These are phyloP conservation scores for Rhizoctonia solani DNA, from an alignment of 1,284 basidiomycete genomes.

Conservation along the genomic window DNA sequence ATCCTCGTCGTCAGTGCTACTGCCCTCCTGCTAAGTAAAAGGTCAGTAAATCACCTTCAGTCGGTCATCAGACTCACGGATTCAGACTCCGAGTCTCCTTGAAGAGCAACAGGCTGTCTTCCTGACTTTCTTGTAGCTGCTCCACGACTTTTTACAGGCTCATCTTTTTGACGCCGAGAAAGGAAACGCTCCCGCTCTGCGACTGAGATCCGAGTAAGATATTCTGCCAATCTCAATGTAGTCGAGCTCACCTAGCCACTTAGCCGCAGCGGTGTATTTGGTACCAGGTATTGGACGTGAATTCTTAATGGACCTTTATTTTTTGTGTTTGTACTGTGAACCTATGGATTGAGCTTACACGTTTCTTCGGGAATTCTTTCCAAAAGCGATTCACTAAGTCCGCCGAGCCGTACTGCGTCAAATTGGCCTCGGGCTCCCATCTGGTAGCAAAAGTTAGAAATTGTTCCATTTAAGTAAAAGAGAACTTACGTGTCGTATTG, in stretches of 20 bases:
- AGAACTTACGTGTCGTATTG: slow-evolving; percentile 15
- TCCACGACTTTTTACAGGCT: slow-evolving; percentile 7
- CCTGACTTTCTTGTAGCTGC: not conserved
- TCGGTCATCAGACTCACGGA: not conserved
- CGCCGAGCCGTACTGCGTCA: slow-evolving; percentile 21
- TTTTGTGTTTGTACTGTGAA: not conserved
- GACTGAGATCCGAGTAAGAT: not conserved
- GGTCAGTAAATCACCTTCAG: not conserved
- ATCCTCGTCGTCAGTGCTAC: slow-evolving; percentile 6
- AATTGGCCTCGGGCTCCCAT: slow-evolving; percentile 25
- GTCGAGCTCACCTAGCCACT: not conserved
- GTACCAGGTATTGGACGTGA: slow-evolving; percentile 1
- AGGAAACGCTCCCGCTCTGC: slow-evolving; percentile 13
- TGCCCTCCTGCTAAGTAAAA: not conserved
- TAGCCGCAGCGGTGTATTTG: not conserved
- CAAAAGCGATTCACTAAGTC: slow-evolving; percentile 19
- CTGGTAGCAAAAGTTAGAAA: not conserved
- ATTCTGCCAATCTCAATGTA: not conserved
- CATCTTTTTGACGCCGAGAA: slow-evolving; percentile 2
- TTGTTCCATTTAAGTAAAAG: not conserved
- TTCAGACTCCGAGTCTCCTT: slow-evolving; percentile 12
- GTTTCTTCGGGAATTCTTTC: slow-evolving; percentile 11
- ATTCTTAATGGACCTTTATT: not conserved
- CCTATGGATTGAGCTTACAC: not conserved
- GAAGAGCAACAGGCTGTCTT: not conserved